phyloP scores from a whole-genome alignment of 495 filamentous ascomycete genomes.

The Ascodesmis nigricans region DNA sequence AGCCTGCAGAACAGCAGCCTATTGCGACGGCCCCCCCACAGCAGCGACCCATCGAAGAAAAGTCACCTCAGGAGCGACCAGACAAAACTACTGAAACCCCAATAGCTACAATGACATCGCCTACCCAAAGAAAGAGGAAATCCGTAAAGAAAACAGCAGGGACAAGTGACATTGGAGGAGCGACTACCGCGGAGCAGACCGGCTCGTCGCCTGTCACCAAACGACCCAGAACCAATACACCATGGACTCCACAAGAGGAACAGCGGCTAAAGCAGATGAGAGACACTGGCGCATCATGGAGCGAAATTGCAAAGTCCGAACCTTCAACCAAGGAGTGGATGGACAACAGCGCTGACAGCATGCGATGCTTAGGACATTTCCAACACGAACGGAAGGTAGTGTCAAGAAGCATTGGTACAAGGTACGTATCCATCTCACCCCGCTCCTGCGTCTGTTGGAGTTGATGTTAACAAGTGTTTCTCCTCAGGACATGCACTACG shows the following conservation, averaged over 20 bases:
- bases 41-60: not conserved
- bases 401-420: conserved; percentile 99
- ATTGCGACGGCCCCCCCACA: too few species aligned
- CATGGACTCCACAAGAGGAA: conserved; percentile 91
- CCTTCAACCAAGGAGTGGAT: conserved; percentile 5
- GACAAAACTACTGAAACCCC: not conserved
- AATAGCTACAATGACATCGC: conserved; percentile 7
- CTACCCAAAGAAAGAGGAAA: too few species aligned
- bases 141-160: too few species aligned
- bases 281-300: conserved; percentile 83
- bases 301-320: conserved; percentile 96
- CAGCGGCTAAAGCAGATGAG: conserved; percentile 79
- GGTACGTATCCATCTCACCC: conserved; percentile 28
- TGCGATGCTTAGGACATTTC: conserved; percentile 92
- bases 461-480: not conserved
- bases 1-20: conserved; percentile 20
- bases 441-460: not conserved
- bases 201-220: conserved; percentile 42
- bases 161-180: too few species aligned
- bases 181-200: conserved; percentile 11
- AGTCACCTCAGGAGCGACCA: not conserved
- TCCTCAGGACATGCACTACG: conserved; percentile 94
- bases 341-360: conserved; percentile 19
- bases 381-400: conserved; percentile 77
- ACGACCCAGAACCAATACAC: conserved; percentile 89